Evolutionary conservation across 169 alveolate genomes (phyloP).

Genomic region (Cyclospora cayetanensis): DNA sequence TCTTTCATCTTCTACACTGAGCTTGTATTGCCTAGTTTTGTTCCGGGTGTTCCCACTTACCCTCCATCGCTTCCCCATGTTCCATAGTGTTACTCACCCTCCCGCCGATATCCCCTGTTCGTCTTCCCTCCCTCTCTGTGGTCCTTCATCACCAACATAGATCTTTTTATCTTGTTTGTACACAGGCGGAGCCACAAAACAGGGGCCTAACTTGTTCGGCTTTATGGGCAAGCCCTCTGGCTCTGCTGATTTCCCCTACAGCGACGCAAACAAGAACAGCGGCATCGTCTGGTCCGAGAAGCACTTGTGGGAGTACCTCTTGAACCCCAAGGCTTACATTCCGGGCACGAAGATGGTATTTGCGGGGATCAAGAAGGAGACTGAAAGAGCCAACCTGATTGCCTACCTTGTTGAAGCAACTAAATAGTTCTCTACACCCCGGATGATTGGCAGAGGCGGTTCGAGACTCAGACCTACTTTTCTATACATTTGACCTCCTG

Average conservation of each 20-base stretch:
- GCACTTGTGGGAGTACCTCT: conserved; percentile 90
- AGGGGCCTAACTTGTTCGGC: conserved; percentile 89
- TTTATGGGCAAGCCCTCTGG: conserved; percentile 92
- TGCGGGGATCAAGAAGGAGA: conserved; percentile 96
- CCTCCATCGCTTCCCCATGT: no score
- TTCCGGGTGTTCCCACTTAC: no score
- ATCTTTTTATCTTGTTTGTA: neutral
- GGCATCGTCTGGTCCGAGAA: conserved; percentile 92
- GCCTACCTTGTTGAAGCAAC: conserved; percentile 88
- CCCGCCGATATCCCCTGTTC: neutral
- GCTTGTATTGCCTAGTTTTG: no score
- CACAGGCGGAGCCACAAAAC: conserved; percentile 91
- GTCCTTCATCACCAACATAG: neutral
- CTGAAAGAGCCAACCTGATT: conserved; percentile 95
- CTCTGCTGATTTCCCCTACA: conserved; percentile 86
- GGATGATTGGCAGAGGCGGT: no score
- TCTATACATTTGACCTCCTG: no score
- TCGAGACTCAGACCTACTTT: no score
- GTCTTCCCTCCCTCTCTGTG: neutral
- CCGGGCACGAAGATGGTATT: conserved; percentile 98
- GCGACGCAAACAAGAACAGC: conserved; percentile 91
- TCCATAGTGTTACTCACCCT: neutral
- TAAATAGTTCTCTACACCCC: no score
- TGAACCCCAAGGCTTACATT: conserved; percentile 92
- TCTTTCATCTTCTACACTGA: no score